Evolutionary conservation across 1,139 yeast species (phyloP), one percentile per base, ranked within the genome.

Genomic region (Geotrichum klebahnii): DNA sequence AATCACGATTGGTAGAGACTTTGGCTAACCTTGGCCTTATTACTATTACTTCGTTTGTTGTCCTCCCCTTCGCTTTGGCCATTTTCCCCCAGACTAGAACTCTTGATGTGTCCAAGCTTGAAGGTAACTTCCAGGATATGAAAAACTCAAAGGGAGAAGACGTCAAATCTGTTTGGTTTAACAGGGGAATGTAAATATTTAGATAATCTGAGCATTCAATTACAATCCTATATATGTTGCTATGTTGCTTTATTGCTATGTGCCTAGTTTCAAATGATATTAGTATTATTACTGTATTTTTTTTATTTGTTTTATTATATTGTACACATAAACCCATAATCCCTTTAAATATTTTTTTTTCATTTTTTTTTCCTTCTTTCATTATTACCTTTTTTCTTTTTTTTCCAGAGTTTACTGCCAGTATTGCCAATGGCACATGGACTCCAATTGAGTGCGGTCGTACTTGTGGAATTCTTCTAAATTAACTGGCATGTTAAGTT

Each of bases 61-160:
- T 84, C 0, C 76, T 92, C 59, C 98, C 98, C 10, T 87, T 92
- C 72, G 97, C 98, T 0, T 74, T 92, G 63, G 98, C 90, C 1
- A 85, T 89, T 2, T 92, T 92, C 79, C 98, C 98, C 3, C 97
- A 90, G 68, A 79, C 84, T 63, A 81, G 87, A 61, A 71, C 70
- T 28, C 74, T 90, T 55, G 67, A 74, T 22, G 84, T 82, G 5
- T 54, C 67, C 14, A 72, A 74, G 46, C 74, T 92, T 55, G 97
- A 90, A 66, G 69, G 73, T 2, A 70, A 79, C 55, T 79, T 90
- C 66, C 77, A 74, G 12, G 75, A 72, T 35, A 72, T 83, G 64
- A 81, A 76, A 62, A 83, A 83, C 60, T 73, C 75, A 51, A 66
- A 80, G 17, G 96, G 96, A 5, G 69, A 76, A n/a, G 69, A 68